phyloP scores from a whole-genome alignment of 495 filamentous ascomycete species.

The Podospora pseudopauciseta region DNA sequence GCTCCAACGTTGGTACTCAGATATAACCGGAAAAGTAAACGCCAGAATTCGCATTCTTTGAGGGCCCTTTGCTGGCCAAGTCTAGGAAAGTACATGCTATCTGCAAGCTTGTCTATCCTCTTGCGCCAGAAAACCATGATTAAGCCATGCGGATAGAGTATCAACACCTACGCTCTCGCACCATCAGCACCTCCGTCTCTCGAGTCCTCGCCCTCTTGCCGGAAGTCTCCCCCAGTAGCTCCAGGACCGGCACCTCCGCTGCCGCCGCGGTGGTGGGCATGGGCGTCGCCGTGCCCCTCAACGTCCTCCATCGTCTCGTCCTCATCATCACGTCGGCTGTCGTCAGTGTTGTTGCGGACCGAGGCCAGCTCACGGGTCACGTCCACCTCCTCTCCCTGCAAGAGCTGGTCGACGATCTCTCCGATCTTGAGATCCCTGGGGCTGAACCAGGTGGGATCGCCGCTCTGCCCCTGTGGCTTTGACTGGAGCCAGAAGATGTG shows the following conservation, averaged over 20 bases:
- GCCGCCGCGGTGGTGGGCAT: constrained; percentile 55
- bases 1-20: background rate
- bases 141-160: constrained; percentile 33
- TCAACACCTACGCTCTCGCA: constrained; percentile 95
- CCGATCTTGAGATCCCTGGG: constrained; percentile 76
- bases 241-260: constrained; percentile 77
- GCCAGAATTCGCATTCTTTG: constrained; percentile 19
- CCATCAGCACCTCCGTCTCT: constrained; percentile 93
- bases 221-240: constrained; percentile 83
- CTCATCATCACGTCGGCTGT: constrained; percentile 58
- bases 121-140: constrained; percentile 25
- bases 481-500: constrained; percentile 97
- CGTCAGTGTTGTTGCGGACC: constrained; percentile 58
- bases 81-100: constrained; percentile 32
- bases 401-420: constrained; percentile 73
- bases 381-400: constrained; percentile 89
- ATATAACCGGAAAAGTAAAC: background rate
- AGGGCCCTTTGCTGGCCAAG: constrained; percentile 19
- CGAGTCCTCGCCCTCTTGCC: constrained; percentile 82
- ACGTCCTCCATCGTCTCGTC: constrained; percentile 86
- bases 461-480: constrained; percentile 68
- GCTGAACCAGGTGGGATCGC: constrained; percentile 75
- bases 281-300: constrained; percentile 59
- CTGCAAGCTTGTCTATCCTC: constrained; percentile 16
- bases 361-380: constrained; percentile 70